Conservation (phyloP, 2,329 filamentous ascomycete species). For the Beauveria caledonica region DNA sequence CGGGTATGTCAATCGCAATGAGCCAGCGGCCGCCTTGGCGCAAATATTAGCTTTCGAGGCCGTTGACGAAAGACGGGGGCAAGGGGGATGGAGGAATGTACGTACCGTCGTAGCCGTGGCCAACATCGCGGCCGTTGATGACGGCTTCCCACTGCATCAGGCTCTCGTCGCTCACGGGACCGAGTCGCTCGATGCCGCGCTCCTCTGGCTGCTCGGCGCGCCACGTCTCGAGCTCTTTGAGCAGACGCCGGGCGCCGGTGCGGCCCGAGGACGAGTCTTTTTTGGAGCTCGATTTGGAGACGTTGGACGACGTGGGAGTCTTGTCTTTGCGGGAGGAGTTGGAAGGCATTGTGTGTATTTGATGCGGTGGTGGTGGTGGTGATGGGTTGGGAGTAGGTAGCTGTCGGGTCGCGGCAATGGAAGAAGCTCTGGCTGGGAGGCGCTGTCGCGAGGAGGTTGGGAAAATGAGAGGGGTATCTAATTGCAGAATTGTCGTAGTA, state of each 20-base stretch:
- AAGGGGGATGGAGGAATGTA: conserved; percentile 2
- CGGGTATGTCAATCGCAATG: conserved; percentile 66
- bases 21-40: conserved; percentile 66
- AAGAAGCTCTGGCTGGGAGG: background rate
- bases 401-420: background rate
- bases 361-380: background rate
- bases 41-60: background rate
- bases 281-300: conserved; percentile 11
- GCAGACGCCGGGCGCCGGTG: conserved; percentile 46
- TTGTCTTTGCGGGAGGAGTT: conserved; percentile 10
- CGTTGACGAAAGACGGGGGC: background rate
- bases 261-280: conserved; percentile 23
- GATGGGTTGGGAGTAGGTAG: background rate
- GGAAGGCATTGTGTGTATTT: conserved; percentile 9
- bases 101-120: conserved; percentile 48
- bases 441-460: background rate
- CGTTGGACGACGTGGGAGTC: conserved; percentile 13
- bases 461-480: too few relatives aligned
- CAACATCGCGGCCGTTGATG: conserved; percentile 49
- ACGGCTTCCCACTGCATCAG: conserved; percentile 52
- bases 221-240: conserved; percentile 50
- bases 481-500: background rate
- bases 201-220: conserved; percentile 40
- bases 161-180: conserved; percentile 45
- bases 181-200: conserved; percentile 50